Evolutionary conservation across 352 stramenopile genomes (phyloP).

Genomic region (Pythium apleroticum): DNA sequence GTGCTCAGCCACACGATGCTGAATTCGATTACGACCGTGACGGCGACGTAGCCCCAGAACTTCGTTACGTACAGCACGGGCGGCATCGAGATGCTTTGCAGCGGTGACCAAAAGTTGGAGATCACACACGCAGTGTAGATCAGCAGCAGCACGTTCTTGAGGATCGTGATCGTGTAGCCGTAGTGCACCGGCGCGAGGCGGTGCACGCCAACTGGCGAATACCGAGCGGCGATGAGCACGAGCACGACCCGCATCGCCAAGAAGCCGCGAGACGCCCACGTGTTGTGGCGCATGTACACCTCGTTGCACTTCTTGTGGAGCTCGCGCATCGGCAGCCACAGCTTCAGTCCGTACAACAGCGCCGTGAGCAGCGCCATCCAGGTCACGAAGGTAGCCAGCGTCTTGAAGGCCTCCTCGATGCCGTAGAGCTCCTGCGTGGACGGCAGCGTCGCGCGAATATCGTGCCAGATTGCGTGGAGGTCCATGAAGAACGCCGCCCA

Average conservation of each 20-base stretch:
- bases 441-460: slow-evolving; percentile 76
- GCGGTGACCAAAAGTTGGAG: slow-evolving; percentile 77
- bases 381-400: slow-evolving; percentile 52
- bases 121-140: slow-evolving; percentile 74
- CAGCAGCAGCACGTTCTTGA: slow-evolving; percentile 81
- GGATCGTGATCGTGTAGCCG: slow-evolving; percentile 69
- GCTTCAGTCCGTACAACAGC: slow-evolving; percentile 59
- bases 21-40: slow-evolving; percentile 48
- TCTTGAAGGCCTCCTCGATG: slow-evolving; percentile 67
- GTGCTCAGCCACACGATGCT: slow-evolving; percentile 81
- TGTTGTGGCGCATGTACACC: slow-evolving; percentile 53
- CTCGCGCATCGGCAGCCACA: slow-evolving; percentile 56
- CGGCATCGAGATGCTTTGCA: slow-evolving; percentile 55
- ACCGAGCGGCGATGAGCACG: slow-evolving; percentile 52
- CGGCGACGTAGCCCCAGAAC: slow-evolving; percentile 71
- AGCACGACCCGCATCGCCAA: slow-evolving; percentile 58
- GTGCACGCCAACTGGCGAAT: slow-evolving; percentile 64
- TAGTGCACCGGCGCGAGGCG: slow-evolving; percentile 72
- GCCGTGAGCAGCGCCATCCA: slow-evolving; percentile 60
- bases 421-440: slow-evolving; percentile 68
- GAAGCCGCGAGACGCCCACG: slow-evolving; percentile 46
- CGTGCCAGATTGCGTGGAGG: slow-evolving; percentile 81
- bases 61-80: slow-evolving; percentile 64
- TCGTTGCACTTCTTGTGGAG: slow-evolving; percentile 65
- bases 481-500: slow-evolving; percentile 83